Evolutionary conservation across 345 rosid genomes (phyloP), one percentile per base, ranked within the genome.

Genomic region (Populus deltoides): DNA sequence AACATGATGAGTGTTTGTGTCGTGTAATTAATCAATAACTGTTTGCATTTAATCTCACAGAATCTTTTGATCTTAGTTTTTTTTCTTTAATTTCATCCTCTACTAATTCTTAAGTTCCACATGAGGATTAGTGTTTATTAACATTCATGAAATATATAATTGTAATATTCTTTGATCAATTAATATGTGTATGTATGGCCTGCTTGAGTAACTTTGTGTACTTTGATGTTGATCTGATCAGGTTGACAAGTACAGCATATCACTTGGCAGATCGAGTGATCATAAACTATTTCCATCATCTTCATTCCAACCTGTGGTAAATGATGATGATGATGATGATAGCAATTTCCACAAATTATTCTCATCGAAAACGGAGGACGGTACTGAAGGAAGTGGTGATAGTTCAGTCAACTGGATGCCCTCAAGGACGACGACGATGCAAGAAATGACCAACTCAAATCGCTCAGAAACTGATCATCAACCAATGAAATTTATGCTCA

Each of bases 351-450:
- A 51, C n/a, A 63, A 75, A 25, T 27, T 73, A 27, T 35, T 70
- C 68, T 39, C 76, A 2, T 8, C 74, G 61, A 70, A 70, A 69
- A 62, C 65, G 73, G 82, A 77, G 0, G 68, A 35, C 13, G 53
- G n/a, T 16, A 16, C 12, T 41, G 57, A 55, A 17, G 68, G 67
- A 27, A 70, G 25, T 41, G 51, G 24, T 49, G 71, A 78, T 10
- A 70, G 67, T 38, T 80, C 81, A 13, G 66, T 73, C 8, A 85
- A 77, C 61, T 86, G 91, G 89, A 84, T 85, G 83, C 80, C 90
- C 31, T 85, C 89, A 33, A 86, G 86, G 81, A 84, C 80, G 86
- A 85, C 84, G 78, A 8, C 81, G 66, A 80, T 83, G 88, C 86
- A 77, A 29, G 86, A 82, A 77, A 83, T 76, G 86, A 84, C 66